Evolutionary conservation across 257 asterid genomes (phyloP).

Genomic region (Handroanthus guayacan): DNA sequence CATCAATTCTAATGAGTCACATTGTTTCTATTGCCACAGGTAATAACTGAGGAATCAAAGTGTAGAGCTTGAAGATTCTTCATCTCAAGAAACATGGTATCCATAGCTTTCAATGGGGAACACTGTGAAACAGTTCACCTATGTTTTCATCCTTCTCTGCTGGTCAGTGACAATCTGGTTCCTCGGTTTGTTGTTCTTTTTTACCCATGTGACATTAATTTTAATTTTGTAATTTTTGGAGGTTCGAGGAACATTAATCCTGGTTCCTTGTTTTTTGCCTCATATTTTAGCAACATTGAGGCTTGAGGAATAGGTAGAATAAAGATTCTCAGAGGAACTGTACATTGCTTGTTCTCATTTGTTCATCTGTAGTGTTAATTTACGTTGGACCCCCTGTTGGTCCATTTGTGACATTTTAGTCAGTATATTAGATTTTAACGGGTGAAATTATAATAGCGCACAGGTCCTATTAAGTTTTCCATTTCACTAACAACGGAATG

Average conservation of each 20-base stretch:
- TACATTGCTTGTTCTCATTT: conserved; percentile 8
- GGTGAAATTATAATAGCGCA: too few species aligned
- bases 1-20: too few species aligned
- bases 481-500: too few species aligned
- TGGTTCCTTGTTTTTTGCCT: background rate
- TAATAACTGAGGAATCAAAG: too few species aligned
- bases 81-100: background rate
- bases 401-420: too few species aligned
- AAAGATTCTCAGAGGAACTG: background rate
- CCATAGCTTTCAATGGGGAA: background rate
- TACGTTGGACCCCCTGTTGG: too few species aligned
- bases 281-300: background rate
- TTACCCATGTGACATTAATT: conserved; percentile 5
- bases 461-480: too few species aligned
- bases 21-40: too few species aligned
- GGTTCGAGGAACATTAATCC: conserved; percentile 10
- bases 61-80: too few species aligned
- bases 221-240: conserved; percentile 1
- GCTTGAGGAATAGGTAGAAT: background rate
- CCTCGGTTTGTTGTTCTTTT: conserved; percentile 5
- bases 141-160: conserved; percentile 19
- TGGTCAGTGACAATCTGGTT: conserved; percentile 10
- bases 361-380: background rate
- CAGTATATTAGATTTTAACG: too few species aligned
- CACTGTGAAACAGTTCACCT: background rate